Percentiles rank a stretch among this genome's conserved stretches.
Evolutionary conservation across 2,329 filamentous ascomycete genomes (phyloP).

Genomic region (Dothiorella sarmentorum): DNA sequence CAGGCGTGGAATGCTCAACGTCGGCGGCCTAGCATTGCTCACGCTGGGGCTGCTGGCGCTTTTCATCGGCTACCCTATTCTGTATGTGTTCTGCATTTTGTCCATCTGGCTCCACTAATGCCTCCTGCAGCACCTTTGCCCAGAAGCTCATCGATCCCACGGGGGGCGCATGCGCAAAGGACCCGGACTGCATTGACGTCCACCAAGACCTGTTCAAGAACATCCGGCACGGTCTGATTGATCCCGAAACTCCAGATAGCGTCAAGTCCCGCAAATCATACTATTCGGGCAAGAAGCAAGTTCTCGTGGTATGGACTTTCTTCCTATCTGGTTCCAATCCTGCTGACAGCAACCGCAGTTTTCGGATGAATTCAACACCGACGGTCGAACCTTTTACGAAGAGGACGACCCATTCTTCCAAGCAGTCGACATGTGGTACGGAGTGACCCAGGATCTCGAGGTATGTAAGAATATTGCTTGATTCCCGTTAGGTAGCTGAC

Average conservation of each 20-base stretch:
- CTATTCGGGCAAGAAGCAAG: slow-evolving; percentile 57
- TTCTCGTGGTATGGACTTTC: slow-evolving; percentile 52
- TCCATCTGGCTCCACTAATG: background rate
- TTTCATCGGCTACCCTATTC: slow-evolving; percentile 66
- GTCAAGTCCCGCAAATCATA: slow-evolving; percentile 54
- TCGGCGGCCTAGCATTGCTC: slow-evolving; percentile 60
- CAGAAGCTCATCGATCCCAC: slow-evolving; percentile 40
- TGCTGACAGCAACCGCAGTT: slow-evolving; percentile 44
- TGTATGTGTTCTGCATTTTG: slow-evolving; percentile 49
- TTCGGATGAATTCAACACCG: slow-evolving; percentile 68
- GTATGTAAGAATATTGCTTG: slow-evolving; percentile 31
- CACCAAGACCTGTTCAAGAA: slow-evolving; percentile 52
- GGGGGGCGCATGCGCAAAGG: slow-evolving; percentile 38
- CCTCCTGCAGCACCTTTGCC: slow-evolving; percentile 55
- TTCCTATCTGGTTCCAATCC: background rate
- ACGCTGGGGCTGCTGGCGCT: slow-evolving; percentile 59
- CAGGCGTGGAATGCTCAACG: slow-evolving; percentile 60
- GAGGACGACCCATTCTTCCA: slow-evolving; percentile 68
- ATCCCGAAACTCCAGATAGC: slow-evolving; percentile 62
- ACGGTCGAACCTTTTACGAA: slow-evolving; percentile 66
- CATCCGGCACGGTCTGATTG: slow-evolving; percentile 58
- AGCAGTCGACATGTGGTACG: slow-evolving; percentile 68
- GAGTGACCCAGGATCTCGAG: slow-evolving; percentile 66
- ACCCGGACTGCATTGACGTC: slow-evolving; percentile 50
- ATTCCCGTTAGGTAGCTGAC: background rate